Conservation (phyloP, 2,329 filamentous ascomycete species). For the Curvularia verruculosa region DNA sequence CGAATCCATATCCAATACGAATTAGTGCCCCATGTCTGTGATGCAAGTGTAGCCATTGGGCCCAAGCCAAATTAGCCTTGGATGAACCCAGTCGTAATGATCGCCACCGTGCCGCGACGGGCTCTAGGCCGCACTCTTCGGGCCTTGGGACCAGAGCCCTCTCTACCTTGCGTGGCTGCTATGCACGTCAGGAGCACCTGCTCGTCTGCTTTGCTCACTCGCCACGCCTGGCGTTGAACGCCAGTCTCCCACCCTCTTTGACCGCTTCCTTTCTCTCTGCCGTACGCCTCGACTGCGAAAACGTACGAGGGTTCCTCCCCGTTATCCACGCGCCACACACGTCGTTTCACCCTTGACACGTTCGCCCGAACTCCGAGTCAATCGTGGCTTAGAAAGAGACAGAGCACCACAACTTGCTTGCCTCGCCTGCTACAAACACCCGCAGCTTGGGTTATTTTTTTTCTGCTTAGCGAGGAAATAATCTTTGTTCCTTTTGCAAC, state of each 20-base stretch:
- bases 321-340: slow-evolving; percentile 2
- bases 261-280: background rate
- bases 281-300: background rate
- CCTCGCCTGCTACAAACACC: background rate
- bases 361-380: slow-evolving; percentile 14
- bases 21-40: slow-evolving; percentile 8
- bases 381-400: slow-evolving; percentile 14
- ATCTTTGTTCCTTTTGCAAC: background rate
- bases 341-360: slow-evolving; percentile 15
- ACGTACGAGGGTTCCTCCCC: background rate
- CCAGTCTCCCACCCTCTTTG: background rate
- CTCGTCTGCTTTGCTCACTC: background rate
- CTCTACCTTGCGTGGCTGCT: slow-evolving; percentile 1
- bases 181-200: slow-evolving; percentile 12
- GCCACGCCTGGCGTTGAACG: slow-evolving; percentile 13
- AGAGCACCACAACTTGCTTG: background rate
- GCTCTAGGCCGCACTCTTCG: slow-evolving; percentile 6
- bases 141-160: background rate
- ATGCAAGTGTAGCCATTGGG: background rate
- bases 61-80: slow-evolving; percentile 2
- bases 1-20: background rate
- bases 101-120: slow-evolving; percentile 7
- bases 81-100: slow-evolving; percentile 3
- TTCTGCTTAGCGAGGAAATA: background rate
- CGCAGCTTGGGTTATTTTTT: background rate